Conservation (phyloP, 176 grass and related monocot species). For the Bolboschoenus planiculmis region DNA sequence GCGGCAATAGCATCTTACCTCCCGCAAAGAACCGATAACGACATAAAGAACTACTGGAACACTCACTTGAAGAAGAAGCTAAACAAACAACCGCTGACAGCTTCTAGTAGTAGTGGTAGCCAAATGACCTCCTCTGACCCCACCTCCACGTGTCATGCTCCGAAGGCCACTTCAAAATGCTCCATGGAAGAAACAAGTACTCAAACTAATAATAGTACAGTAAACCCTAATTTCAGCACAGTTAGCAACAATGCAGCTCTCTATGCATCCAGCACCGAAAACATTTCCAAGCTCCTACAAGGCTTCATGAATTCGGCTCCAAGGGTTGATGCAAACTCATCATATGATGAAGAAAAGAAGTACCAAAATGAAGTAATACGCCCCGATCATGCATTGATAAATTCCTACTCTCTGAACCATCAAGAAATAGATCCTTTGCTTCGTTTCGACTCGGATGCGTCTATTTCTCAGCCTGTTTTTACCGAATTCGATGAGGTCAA, state of each 20-base stretch:
- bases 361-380: neutral
- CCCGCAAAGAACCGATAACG: constrained; percentile 78
- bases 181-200: constrained; percentile 16
- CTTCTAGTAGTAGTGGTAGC: constrained; percentile 27
- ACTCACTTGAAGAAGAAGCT: constrained; percentile 92
- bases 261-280: constrained; percentile 61
- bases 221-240: neutral
- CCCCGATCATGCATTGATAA: neutral
- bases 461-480: neutral
- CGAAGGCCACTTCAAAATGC: neutral
- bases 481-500: constrained; percentile 28
- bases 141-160: neutral
- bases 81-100: constrained; percentile 41
- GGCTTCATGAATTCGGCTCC: constrained; percentile 46
- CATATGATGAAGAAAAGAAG: constrained; percentile 22
- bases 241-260: constrained; percentile 4
- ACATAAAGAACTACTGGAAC: constrained; percentile 99
- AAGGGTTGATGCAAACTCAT: neutral
- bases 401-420: neutral
- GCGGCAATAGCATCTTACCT: constrained; percentile 80
- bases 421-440: constrained; percentile 17
- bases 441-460: constrained; percentile 7
- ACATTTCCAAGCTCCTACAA: constrained; percentile 63
- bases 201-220: constrained; percentile 6
- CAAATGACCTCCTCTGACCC: constrained; percentile 11